Conservation (phyloP, 352 stramenopile species). For the Phytophthora citricola region DNA sequence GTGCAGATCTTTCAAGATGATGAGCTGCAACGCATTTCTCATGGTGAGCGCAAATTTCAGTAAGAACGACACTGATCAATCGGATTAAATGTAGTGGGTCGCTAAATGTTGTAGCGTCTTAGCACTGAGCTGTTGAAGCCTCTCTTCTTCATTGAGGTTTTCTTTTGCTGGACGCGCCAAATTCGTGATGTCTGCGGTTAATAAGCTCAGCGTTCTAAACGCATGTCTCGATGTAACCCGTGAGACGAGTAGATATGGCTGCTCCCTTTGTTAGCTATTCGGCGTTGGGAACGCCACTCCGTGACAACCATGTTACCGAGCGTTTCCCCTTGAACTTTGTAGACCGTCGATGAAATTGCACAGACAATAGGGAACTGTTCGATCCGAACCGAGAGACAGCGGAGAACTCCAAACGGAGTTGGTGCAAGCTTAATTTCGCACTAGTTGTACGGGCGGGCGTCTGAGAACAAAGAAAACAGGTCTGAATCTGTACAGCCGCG, state of each 20-base stretch:
- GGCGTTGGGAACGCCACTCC: slow-evolving; percentile 2
- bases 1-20: no score
- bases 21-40: no score
- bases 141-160: neutral
- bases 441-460: neutral
- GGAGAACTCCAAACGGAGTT: neutral
- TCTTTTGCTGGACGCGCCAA: neutral
- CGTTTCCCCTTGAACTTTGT: slow-evolving; percentile 9
- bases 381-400: slow-evolving; percentile 1
- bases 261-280: neutral
- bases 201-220: neutral
- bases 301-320: slow-evolving; percentile 6
- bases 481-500: neutral
- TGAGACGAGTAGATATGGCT: slow-evolving; percentile 10
- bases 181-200: neutral
- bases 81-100: no score
- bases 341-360: neutral
- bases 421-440: neutral
- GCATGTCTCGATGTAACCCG: slow-evolving; percentile 1
- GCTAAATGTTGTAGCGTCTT: neutral
- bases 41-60: no score
- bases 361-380: slow-evolving; percentile 13
- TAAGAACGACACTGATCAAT: no score
- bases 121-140: neutral
- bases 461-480: slow-evolving; percentile 3